A percentile compares a stretch with the other conserved stretches of the same genome.
phyloP scores from a whole-genome alignment of 1,139 yeast species.

The Zhuliangozyma parablackwelliae region DNA sequence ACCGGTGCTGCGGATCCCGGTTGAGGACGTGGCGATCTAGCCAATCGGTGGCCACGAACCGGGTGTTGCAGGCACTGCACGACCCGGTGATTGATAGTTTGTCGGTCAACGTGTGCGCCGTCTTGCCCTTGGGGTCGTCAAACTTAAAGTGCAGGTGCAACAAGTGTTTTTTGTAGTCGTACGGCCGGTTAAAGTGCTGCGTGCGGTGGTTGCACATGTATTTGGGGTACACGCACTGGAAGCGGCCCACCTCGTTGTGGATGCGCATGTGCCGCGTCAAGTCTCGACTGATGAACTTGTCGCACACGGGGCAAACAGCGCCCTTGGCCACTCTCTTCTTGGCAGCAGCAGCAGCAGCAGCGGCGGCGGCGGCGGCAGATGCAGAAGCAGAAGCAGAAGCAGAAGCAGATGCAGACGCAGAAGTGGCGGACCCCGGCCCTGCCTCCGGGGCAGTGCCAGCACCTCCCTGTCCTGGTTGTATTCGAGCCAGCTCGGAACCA shows the following conservation, averaged over 20 bases:
- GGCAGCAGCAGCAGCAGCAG: slow-evolving; percentile 6
- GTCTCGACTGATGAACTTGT: slow-evolving; percentile 41
- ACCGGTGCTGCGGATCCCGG: slow-evolving; percentile 15
- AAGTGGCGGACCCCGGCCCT: not conserved
- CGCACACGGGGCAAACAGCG: slow-evolving; percentile 38
- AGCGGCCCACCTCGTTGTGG: slow-evolving; percentile 45
- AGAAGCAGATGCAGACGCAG: slow-evolving; percentile 8
- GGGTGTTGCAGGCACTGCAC: slow-evolving; percentile 36
- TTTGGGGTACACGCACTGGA: slow-evolving; percentile 43
- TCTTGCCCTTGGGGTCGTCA: slow-evolving; percentile 41
- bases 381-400: slow-evolving; percentile 6
- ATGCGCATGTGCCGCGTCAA: slow-evolving; percentile 44
- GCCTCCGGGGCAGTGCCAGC: too few relatives aligned
- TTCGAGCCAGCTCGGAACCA: slow-evolving; percentile 6
- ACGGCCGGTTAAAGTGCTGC: slow-evolving; percentile 44
- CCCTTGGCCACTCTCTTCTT: slow-evolving; percentile 35
- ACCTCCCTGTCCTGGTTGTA: not conserved
- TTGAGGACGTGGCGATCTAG: slow-evolving; percentile 38
- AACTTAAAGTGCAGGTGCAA: slow-evolving; percentile 43
- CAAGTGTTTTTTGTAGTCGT: slow-evolving; percentile 46
- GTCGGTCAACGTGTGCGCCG: slow-evolving; percentile 41
- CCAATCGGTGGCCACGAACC: slow-evolving; percentile 39
- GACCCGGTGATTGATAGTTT: slow-evolving; percentile 37
- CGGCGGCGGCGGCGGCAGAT: slow-evolving; percentile 2
- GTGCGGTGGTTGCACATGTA: slow-evolving; percentile 42